Evolutionary conservation across 371 early-diverging fungal genomes (phyloP), one percentile per base, ranked within the genome.

Genomic region (Apophysomyces variabilis): DNA sequence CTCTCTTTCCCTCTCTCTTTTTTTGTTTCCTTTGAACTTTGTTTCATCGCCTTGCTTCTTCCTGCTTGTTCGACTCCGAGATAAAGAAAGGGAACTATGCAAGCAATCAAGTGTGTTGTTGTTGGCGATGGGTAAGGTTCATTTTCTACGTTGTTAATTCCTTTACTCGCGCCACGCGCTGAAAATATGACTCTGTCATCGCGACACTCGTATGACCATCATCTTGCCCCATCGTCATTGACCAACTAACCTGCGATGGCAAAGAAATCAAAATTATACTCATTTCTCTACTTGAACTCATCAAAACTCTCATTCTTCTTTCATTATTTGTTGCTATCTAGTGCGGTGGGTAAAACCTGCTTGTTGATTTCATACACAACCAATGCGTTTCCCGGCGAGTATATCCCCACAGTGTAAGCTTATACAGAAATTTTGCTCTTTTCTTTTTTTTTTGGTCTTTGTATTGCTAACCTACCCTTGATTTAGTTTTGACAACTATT

Each of bases 41-140:
- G 64, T 61, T 50, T 64, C 66, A 50, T 58, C 58, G 36, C 45
- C 57, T 32, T 44, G 47, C 54, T 11, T 57, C 38, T 26, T 39
- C 37, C 14, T 11, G 58, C 37, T n/a, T 59, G 26, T 59, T 18
- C 26, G n/a, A 12, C 43, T 38, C 43, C 60, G 16, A 41, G 60
- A 39, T 60, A 45, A 56, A n/a, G 54, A 43, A 36, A 64, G 54
- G 54, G 59, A 61, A 75, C 61, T 70, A 96, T 97, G 97, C 96
- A 97, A 82, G 94, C 96, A 68, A 96, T 97, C 83, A 97, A 97
- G 82, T 97, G 98, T 90, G 98, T 97, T 66, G 98, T 96, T 57
- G 96, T 97, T 68, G 98, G 98, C 70, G 97, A 96, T 77, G 96
- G 96, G 94, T 94, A 89, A 81, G 89, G 32, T 26, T 26, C 32